Percentiles rank a stretch among this genome's conserved stretches.
These are phyloP conservation scores for Sicyos baderoa DNA, from an alignment of 306 rosid species.

Conservation along the genomic window DNA sequence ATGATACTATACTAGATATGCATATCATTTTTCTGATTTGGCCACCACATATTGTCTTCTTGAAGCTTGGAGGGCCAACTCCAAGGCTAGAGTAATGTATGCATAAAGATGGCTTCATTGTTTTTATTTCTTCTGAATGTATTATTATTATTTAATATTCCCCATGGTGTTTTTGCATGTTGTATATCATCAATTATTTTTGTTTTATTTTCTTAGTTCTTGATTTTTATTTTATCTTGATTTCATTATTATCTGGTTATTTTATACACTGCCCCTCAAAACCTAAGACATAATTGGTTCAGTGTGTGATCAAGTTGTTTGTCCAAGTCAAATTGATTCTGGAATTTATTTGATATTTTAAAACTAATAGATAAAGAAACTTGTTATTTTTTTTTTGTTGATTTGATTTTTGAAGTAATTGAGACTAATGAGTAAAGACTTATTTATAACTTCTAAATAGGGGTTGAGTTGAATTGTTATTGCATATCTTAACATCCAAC, in stretches of 20 bases:
- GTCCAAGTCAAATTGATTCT: neutral
- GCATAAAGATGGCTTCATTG: neutral
- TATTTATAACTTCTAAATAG: neutral
- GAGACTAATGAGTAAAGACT: neutral
- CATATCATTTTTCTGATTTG: neutral
- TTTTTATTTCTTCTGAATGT: neutral
- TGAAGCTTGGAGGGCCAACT: neutral
- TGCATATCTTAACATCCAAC: neutral
- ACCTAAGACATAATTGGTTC: neutral
- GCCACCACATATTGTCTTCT: neutral
- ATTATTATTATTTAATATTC: neutral
- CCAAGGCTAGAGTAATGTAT: neutral
- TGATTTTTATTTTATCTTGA: neutral
- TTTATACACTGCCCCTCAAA: neutral
- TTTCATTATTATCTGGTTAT: neutral
- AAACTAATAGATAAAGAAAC: neutral
- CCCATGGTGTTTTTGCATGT: neutral
- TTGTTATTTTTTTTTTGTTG: neutral
- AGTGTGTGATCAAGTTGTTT: neutral
- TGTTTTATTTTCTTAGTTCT: neutral
- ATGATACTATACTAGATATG: slow-evolving; percentile 5
- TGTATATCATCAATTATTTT: neutral
- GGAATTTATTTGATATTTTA: neutral
- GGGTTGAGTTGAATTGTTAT: neutral
- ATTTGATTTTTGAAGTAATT: neutral